Evolutionary conservation across 768 basidiomycete genomes (phyloP).

Genomic region (Chiua virens): DNA sequence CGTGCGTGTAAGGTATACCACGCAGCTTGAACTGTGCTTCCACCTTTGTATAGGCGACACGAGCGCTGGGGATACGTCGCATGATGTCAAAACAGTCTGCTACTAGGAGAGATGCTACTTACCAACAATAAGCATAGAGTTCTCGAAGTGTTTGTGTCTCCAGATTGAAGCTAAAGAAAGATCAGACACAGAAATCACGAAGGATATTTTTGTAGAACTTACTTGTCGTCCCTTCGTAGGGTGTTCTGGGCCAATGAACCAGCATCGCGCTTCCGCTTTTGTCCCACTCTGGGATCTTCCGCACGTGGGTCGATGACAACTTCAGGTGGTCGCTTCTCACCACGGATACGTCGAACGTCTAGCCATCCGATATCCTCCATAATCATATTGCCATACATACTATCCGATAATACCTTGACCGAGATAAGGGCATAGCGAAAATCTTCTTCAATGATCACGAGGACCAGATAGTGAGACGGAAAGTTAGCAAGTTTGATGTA

Average conservation of each 20-base stretch:
- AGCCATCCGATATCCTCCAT: slow-evolving; percentile 83
- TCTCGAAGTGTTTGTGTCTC: slow-evolving; percentile 74
- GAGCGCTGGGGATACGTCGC: slow-evolving; percentile 54
- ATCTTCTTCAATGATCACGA: slow-evolving; percentile 75
- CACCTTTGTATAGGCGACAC: slow-evolving; percentile 86
- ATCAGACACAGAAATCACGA: neutral
- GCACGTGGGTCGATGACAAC: slow-evolving; percentile 9
- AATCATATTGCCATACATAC: slow-evolving; percentile 57
- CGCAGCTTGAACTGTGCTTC: slow-evolving; percentile 85
- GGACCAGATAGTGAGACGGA: slow-evolving; percentile 79
- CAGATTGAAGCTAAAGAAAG: slow-evolving; percentile 51
- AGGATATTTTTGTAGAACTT: slow-evolving; percentile 3
- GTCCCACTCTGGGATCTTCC: slow-evolving; percentile 23
- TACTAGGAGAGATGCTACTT: slow-evolving; percentile 10
- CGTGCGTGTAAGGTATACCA: slow-evolving; percentile 73
- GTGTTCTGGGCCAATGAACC: neutral
- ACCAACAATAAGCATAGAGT: slow-evolving; percentile 89
- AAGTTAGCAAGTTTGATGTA: slow-evolving; percentile 80
- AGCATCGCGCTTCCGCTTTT: slow-evolving; percentile 31
- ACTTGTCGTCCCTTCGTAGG: slow-evolving; percentile 29
- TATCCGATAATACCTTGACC: slow-evolving; percentile 52
- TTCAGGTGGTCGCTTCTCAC: slow-evolving; percentile 33
- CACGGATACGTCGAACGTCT: slow-evolving; percentile 66
- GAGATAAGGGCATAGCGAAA: slow-evolving; percentile 84
- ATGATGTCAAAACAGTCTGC: neutral